Base-by-base conservation (phyloP, 192 early-diverging fungal species). In the Globomyces pollinis-pini region DNA sequence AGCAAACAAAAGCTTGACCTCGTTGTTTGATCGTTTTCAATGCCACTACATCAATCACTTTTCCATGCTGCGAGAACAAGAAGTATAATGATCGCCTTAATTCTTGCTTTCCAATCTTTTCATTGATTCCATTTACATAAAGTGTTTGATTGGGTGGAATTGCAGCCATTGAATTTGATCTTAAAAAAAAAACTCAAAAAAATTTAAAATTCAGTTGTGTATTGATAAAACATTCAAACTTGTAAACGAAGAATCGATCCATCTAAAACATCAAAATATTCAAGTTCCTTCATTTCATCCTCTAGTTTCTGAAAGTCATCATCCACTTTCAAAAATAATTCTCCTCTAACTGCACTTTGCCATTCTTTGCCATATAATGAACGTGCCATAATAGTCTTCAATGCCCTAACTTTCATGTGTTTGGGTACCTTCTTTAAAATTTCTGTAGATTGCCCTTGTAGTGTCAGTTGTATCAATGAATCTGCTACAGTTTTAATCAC, bases 1-100 rank as follows among this genome's bases (percentile, higher is more conserved):
- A 96, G 13, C 86, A 93, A 20, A 99, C 68, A 67, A 91, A 94
- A 0, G 96, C 96, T 72, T 99, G 96, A 15, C 93, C 93, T 28
- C 94, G 88, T 80, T 90, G 86, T 42, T 84, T 86, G 26, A 67
- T 59, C 6, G 87, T 94, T 62, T 88, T 87, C 43, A 80, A 65
- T 12, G 91, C 89, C 8, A 91, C 90, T 18, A 99, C 84, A 66
- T 91, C 91, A 18, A 94, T 61, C 26, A 99, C 77, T 45, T 78
- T 73, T 11, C 94, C 96, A 64, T 91, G 92, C 2, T 87, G 73
- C 13, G 89, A 81, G 66, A 96, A 99, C 26, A 95, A 71, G 41
- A 78, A 69, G 74, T 92, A 92, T n/a, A 92, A 61, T 18, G 75
- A 78, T 34, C 69, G 42, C 44, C 75, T 75, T 47, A 87, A 60